Conservation (phyloP, 2,329 filamentous ascomycete species). For the Passalora sequoiae region DNA sequence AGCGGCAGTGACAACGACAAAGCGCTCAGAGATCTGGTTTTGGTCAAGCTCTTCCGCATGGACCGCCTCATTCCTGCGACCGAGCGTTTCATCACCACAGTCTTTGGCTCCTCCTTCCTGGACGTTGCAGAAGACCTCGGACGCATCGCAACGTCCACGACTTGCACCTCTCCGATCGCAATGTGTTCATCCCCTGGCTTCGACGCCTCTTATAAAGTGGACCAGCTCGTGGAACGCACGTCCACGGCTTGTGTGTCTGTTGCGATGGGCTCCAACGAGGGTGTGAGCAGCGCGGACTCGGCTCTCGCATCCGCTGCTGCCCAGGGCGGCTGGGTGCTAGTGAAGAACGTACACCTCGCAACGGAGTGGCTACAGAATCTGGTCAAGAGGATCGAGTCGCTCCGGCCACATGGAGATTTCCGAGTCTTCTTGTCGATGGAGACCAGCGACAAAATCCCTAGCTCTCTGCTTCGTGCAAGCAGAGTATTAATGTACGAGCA, state of each 20-base stretch:
- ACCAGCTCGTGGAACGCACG: constrained; percentile 81
- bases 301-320: constrained; percentile 89
- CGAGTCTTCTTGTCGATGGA: constrained; percentile 97
- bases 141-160: constrained; percentile 77
- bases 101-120: constrained; percentile 79
- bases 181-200: constrained; percentile 94
- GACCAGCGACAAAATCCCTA: constrained; percentile 90
- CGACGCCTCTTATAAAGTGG: constrained; percentile 98
- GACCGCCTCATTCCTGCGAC: constrained; percentile 91
- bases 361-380: constrained; percentile 95
- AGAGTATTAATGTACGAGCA: constrained; percentile 97
- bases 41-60: constrained; percentile 91
- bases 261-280: constrained; percentile 97
- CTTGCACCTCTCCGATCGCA: constrained; percentile 77
- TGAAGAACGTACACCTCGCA: constrained; percentile 98
- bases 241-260: constrained; percentile 87
- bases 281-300: constrained; percentile 86
- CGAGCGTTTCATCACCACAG: constrained; percentile 79
- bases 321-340: constrained; percentile 87
- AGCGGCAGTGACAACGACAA: constrained; percentile 59
- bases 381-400: constrained; percentile 91
- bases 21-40: constrained; percentile 73
- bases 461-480: constrained; percentile 88
- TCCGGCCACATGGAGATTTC: constrained; percentile 91
- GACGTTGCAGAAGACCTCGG: constrained; percentile 81